These are phyloP conservation scores for Sclerotinia borealis DNA, from an alignment of 2,329 filamentous ascomycete species.

Conservation along the genomic window DNA sequence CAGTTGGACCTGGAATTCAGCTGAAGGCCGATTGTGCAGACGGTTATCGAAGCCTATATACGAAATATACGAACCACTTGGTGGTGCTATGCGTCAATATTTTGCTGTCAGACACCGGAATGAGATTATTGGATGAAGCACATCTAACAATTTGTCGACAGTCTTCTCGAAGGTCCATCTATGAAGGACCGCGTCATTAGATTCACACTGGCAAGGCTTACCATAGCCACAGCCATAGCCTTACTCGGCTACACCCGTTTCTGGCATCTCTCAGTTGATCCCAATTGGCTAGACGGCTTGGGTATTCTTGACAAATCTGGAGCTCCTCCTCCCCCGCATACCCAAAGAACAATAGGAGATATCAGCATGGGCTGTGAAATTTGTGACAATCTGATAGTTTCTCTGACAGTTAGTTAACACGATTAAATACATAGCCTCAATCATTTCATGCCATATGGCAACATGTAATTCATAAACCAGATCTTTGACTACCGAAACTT, in stretches of 20 bases:
- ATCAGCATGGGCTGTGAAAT: background rate
- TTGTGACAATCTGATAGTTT: background rate
- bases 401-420: background rate
- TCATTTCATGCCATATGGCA: background rate
- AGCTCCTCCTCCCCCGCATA: background rate
- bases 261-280: background rate
- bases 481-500: background rate
- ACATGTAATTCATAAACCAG: background rate
- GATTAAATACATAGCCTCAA: background rate
- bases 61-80: background rate
- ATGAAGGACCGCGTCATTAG: background rate
- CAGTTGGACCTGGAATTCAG: constrained; percentile 39
- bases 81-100: background rate
- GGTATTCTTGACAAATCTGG: background rate
- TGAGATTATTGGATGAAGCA: background rate
- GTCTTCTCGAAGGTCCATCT: background rate
- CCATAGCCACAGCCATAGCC: constrained; percentile 4
- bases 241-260: background rate
- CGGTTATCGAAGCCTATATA: background rate
- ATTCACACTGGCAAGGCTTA: background rate
- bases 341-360: background rate
- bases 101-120: background rate
- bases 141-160: background rate
- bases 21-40: background rate
- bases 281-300: background rate